Evolutionary conservation across 345 rosid genomes (phyloP).

Genomic region (Cardiospermum halicacabum): DNA sequence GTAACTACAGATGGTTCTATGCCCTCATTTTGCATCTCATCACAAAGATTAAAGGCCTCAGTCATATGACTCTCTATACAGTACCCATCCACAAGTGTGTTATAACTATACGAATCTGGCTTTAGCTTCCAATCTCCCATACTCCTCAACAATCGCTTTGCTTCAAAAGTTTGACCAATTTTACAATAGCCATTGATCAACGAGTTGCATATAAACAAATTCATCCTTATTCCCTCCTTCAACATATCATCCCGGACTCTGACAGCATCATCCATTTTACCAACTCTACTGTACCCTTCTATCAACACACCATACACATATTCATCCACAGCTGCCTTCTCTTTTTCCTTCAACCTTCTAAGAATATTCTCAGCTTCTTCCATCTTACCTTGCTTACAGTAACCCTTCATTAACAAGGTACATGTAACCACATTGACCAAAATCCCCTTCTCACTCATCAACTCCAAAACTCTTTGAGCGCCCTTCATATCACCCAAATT

Average conservation of each 20-base stretch:
- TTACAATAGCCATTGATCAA: constrained; percentile 82
- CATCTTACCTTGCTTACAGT: constrained; percentile 43
- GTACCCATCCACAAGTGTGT: constrained; percentile 73
- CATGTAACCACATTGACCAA: constrained; percentile 44
- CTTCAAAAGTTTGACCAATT: constrained; percentile 44
- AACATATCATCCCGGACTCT: constrained; percentile 61
- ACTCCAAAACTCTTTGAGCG: constrained; percentile 30
- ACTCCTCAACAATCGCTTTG: constrained; percentile 32
- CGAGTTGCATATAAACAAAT: constrained; percentile 60
- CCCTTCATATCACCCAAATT: constrained; percentile 52
- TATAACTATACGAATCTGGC: constrained; percentile 68
- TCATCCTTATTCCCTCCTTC: constrained; percentile 53
- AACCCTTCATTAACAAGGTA: constrained; percentile 60
- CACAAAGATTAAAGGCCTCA: constrained; percentile 63
- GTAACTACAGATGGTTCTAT: constrained; percentile 49
- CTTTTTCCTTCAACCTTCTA: constrained; percentile 28
- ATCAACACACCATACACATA: constrained; percentile 64
- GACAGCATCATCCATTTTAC: constrained; percentile 53
- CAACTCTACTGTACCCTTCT: constrained; percentile 68
- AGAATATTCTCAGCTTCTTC: constrained; percentile 60
- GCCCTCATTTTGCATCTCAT: constrained; percentile 44
- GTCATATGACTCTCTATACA: constrained; percentile 45
- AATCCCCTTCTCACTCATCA: constrained; percentile 54
- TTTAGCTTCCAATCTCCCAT: constrained; percentile 57
- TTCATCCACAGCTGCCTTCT: constrained; percentile 45